phyloP scores from a whole-genome alignment of 2,329 filamentous ascomycete species.

The Leptographium wingfieldii region DNA sequence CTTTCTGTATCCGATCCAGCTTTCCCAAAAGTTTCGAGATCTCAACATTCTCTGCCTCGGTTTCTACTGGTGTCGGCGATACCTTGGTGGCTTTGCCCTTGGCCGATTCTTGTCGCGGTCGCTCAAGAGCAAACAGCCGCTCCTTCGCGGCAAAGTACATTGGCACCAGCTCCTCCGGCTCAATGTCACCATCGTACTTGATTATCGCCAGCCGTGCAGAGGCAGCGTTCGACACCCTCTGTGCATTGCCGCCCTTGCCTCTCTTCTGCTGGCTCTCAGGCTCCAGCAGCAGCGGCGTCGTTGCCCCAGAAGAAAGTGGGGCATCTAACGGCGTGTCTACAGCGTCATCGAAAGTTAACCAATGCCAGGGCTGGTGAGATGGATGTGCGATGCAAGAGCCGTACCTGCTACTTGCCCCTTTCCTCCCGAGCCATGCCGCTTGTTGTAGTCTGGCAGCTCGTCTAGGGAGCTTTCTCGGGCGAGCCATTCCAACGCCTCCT shows the following conservation, averaged over 20 bases:
- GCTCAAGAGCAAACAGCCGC: slow-evolving; percentile 50
- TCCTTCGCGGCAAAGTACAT: slow-evolving; percentile 66
- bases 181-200: slow-evolving; percentile 56
- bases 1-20: slow-evolving; percentile 62
- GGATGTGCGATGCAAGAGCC: neutral
- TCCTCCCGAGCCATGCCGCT: slow-evolving; percentile 20
- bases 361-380: neutral
- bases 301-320: slow-evolving; percentile 35
- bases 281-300: slow-evolving; percentile 32
- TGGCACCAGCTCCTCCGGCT: slow-evolving; percentile 62
- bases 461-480: slow-evolving; percentile 59
- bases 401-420: neutral
- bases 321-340: slow-evolving; percentile 37
- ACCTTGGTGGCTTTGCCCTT: slow-evolving; percentile 23
- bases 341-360: neutral
- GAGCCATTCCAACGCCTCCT: slow-evolving; percentile 83
- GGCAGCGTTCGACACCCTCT: slow-evolving; percentile 12
- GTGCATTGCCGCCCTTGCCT: slow-evolving; percentile 22
- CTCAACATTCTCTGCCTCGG: slow-evolving; percentile 27
- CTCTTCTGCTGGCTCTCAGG: slow-evolving; percentile 19
- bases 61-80: neutral
- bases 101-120: slow-evolving; percentile 33
- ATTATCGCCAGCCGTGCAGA: slow-evolving; percentile 31
- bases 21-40: slow-evolving; percentile 59
- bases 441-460: slow-evolving; percentile 62